Conservation (phyloP, 176 grass and related monocot genomes). For the Poa pratensis region DNA sequence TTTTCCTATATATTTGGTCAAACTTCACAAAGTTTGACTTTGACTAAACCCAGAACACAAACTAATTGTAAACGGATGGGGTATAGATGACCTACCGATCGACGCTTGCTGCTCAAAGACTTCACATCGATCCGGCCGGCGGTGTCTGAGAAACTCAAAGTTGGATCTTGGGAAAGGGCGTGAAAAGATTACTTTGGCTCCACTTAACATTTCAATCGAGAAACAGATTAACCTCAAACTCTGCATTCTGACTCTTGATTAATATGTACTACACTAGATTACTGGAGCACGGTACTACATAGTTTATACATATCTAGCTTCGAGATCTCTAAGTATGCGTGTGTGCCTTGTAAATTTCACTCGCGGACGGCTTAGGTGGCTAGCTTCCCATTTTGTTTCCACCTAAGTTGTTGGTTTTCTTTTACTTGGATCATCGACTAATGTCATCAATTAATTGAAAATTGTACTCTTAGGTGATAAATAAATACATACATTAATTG, state of each 20-base stretch:
- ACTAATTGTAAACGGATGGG: too few species aligned
- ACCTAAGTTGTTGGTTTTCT: neutral
- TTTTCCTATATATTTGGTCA: too few species aligned
- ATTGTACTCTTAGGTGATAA: neutral
- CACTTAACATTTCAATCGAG: slow-evolving; percentile 15
- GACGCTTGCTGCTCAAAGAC: neutral
- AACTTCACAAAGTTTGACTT: too few species aligned
- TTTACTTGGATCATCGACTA: neutral
- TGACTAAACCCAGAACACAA: too few species aligned
- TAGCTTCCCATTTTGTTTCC: neutral
- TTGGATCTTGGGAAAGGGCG: neutral
- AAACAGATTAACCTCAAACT: neutral
- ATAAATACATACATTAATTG: too few species aligned
- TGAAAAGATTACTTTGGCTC: slow-evolving; percentile 13
- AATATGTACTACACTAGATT: neutral
- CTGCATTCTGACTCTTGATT: neutral
- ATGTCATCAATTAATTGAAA: neutral
- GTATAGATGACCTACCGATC: neutral
- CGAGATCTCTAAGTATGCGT: neutral
- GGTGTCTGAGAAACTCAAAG: neutral
- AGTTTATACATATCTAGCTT: neutral
- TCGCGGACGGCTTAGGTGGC: neutral
- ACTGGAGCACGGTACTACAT: neutral
- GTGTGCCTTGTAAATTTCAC: slow-evolving; percentile 16
- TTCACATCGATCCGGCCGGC: neutral